Evolutionary conservation across 164 flowering plant species (phyloP), one percentile per base, ranked within the genome.

Genomic region (Hamamelis virginiana): DNA sequence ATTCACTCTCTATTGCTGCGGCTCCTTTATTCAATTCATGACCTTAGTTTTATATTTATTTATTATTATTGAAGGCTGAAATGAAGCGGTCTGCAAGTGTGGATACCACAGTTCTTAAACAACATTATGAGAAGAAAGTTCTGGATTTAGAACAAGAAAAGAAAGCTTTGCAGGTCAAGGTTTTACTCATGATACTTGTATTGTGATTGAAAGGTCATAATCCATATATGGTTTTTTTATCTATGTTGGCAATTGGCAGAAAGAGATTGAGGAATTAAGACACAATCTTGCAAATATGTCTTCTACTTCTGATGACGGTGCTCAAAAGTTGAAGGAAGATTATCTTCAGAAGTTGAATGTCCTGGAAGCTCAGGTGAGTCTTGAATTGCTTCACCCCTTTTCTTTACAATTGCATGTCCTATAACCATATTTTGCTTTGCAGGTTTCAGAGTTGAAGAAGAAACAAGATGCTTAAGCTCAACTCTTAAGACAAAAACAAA

Each of bases 391-490:
- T 70, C 33, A 43, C 5, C 43, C n/a, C 41, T 33, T 62, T 53
- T 25, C 62, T 41, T 27, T 45, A 26, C 19, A n/a, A 22, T 58
- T 0, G 11, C 9, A 45, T 41, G 16, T 44, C 25, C 1, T 69
- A 50, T 45, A n/a, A n/a, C n/a, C n/a, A n/a, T n/a, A n/a, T n/a
- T n/a, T n/a, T n/a, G n/a, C n/a, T n/a, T n/a, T n/a, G n/a, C n/a
- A n/a, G n/a, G n/a, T n/a, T n/a, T n/a, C n/a, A n/a, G n/a, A n/a
- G n/a, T n/a, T n/a, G n/a, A 96, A 96, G 79, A 93, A 92, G 82
- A 96, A 93, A 76, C 98, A 96, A 78, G 98, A 96, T 74, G 97
- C 98, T 58, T 98, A 96, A 77, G 88, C 95, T 75, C 99, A 93
- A 71, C 74, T 96, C 1, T 71, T 96, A 71, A 85, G 91, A 73